Evolutionary conservation across 352 stramenopile species (phyloP).

Genomic region (Pythium phragmiticola): DNA sequence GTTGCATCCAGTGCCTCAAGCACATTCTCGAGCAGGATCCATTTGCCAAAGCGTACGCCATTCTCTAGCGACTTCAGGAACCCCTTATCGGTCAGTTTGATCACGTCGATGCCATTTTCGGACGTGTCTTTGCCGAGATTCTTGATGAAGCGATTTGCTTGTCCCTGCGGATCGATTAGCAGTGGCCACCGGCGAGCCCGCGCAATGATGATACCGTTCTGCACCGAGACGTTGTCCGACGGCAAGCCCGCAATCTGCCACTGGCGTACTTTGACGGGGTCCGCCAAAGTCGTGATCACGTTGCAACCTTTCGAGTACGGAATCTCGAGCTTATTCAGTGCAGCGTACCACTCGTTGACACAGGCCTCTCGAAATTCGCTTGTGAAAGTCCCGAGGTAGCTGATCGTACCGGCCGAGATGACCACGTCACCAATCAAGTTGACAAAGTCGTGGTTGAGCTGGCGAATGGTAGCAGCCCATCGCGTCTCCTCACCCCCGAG

Average conservation of each 20-base stretch:
- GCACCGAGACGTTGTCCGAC: constrained; percentile 88
- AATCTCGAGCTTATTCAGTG: constrained; percentile 67
- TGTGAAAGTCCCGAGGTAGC: constrained; percentile 93
- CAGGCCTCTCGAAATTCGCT: constrained; percentile 90
- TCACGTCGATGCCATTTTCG: constrained; percentile 83
- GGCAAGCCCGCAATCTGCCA: constrained; percentile 93
- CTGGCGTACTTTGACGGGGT: constrained; percentile 87
- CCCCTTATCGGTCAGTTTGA: constrained; percentile 80
- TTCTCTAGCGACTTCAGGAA: constrained; percentile 90
- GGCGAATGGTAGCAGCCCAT: constrained; percentile 84
- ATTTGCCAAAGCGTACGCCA: constrained; percentile 91
- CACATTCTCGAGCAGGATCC: constrained; percentile 90
- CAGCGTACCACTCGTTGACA: constrained; percentile 80
- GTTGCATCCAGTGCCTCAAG: constrained; percentile 86
- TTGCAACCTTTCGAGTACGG: constrained; percentile 85
- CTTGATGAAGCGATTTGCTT: constrained; percentile 94
- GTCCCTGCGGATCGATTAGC: constrained; percentile 91
- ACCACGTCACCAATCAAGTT: constrained; percentile 92
- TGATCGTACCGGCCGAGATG: constrained; percentile 91
- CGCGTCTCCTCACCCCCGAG: constrained; percentile 89
- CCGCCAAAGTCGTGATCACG: constrained; percentile 86
- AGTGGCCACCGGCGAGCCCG: constrained; percentile 88
- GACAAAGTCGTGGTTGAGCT: constrained; percentile 75
- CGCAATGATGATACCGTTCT: constrained; percentile 94
- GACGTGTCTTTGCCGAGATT: constrained; percentile 86